A percentile compares a stretch with the other conserved stretches of the same genome.
These are phyloP conservation scores for Clonostachys byssicola DNA, from an alignment of 2,329 filamentous ascomycete genomes.

Conservation along the genomic window DNA sequence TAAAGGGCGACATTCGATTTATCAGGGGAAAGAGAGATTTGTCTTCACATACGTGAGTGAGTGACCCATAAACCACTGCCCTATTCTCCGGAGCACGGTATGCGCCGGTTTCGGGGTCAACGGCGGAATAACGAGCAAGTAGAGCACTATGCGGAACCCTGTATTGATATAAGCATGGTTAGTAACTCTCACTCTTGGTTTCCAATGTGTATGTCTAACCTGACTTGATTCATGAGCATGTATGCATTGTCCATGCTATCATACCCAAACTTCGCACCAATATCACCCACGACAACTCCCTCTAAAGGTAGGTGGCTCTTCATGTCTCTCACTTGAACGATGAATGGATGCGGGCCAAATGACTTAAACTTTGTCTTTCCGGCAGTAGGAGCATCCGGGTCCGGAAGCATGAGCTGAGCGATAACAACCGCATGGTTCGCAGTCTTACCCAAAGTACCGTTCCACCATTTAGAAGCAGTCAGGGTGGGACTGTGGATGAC, in stretches of 20 bases:
- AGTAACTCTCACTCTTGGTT: not conserved
- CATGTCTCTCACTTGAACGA: constrained; percentile 69
- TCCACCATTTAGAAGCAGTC: constrained; percentile 82
- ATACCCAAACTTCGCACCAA: constrained; percentile 76
- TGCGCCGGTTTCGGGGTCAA: not conserved
- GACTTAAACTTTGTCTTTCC: constrained; percentile 46
- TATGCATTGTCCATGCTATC: constrained; percentile 83
- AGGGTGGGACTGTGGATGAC: constrained; percentile 68
- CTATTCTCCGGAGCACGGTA: not conserved
- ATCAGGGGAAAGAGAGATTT: not conserved
- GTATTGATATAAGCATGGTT: not conserved
- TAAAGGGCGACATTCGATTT: not conserved
- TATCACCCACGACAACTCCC: constrained; percentile 71
- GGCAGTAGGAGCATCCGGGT: not conserved
- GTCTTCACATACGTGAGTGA: not conserved
- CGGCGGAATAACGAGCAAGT: not conserved
- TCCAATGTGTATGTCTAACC: not conserved
- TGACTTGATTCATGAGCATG: constrained; percentile 67
- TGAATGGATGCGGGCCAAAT: constrained; percentile 75
- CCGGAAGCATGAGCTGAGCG: constrained; percentile 63
- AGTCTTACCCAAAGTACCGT: constrained; percentile 69
- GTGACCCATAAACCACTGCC: not conserved
- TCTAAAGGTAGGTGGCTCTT: constrained; percentile 66
- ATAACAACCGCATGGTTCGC: constrained; percentile 78
- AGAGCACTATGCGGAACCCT: not conserved